phyloP scores from a whole-genome alignment of 1,284 basidiomycete genomes.

The Fomes fomentarius region DNA sequence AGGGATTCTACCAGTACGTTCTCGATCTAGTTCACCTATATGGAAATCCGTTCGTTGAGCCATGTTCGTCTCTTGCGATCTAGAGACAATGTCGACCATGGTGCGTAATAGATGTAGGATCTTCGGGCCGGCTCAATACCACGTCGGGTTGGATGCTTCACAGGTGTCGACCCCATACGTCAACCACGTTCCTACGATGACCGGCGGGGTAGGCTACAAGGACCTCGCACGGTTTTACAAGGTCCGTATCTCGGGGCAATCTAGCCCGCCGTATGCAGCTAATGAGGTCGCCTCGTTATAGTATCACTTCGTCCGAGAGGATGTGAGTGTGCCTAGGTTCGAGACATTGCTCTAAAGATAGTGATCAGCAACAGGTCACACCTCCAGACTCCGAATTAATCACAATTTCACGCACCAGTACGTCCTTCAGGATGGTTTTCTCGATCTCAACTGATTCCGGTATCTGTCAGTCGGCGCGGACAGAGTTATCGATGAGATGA shows the following conservation, averaged over 20 bases:
- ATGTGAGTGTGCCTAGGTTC: slow-evolving; percentile 17
- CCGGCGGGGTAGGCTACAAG: slow-evolving; percentile 44
- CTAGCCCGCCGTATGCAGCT: neutral
- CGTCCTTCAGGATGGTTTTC: slow-evolving; percentile 4
- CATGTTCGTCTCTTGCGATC: neutral
- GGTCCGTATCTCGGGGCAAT: slow-evolving; percentile 26
- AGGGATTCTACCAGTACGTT: slow-evolving; percentile 43
- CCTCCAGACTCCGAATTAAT: slow-evolving; percentile 46
- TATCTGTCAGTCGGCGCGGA: slow-evolving; percentile 43
- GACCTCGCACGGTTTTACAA: slow-evolving; percentile 50
- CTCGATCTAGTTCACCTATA: neutral
- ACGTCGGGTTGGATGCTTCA: neutral
- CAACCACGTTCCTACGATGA: slow-evolving; percentile 52
- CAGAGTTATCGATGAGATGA: slow-evolving; percentile 51
- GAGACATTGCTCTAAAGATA: neutral
- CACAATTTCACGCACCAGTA: slow-evolving; percentile 47
- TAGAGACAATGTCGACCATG: slow-evolving; percentile 52
- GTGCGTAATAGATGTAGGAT: slow-evolving; percentile 23
- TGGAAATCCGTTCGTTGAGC: neutral
- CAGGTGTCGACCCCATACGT: slow-evolving; percentile 52
- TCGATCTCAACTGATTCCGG: neutral
- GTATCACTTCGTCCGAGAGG: slow-evolving; percentile 46
- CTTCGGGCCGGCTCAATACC: neutral
- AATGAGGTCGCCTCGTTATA: slow-evolving; percentile 17
- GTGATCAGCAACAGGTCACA: slow-evolving; percentile 36